These are phyloP conservation scores for Cenchrus purpureus DNA, from an alignment of 176 grass and related monocot genomes.

Conservation along the genomic window DNA sequence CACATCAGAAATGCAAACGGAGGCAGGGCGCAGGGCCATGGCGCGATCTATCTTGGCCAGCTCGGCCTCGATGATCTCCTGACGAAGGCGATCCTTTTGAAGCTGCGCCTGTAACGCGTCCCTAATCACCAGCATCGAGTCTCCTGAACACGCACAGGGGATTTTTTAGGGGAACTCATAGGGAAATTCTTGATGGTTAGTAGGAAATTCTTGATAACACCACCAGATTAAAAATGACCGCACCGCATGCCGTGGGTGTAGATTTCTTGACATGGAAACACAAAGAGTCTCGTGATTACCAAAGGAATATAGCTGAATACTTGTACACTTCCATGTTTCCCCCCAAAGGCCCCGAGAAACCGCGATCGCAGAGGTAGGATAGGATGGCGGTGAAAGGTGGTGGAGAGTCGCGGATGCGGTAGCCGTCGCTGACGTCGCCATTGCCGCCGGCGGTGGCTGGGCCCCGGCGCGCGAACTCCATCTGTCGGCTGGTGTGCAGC, in stretches of 20 bases:
- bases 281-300: no score
- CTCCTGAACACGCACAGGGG: neutral
- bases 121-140: neutral
- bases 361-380: no score
- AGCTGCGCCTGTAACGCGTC: neutral
- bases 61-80: neutral
- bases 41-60: neutral
- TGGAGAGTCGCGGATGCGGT: constrained; percentile 17
- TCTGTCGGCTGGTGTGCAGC: neutral
- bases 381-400: neutral
- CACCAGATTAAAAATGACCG: neutral
- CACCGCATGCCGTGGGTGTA: no score
- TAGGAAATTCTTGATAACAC: neutral
- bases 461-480: neutral
- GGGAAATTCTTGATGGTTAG: neutral
- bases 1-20: no score
- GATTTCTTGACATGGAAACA: no score
- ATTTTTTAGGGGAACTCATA: no score
- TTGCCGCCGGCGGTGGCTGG: neutral
- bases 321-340: no score
- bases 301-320: no score
- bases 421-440: neutral
- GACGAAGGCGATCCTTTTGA: neutral
- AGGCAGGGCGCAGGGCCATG: neutral
- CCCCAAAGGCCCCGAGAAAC: no score